Percentiles rank a stretch among this genome's conserved stretches.
Conservation (phyloP, 2,329 filamentous ascomycete species). For the Microdochium trichocladiopsis region DNA sequence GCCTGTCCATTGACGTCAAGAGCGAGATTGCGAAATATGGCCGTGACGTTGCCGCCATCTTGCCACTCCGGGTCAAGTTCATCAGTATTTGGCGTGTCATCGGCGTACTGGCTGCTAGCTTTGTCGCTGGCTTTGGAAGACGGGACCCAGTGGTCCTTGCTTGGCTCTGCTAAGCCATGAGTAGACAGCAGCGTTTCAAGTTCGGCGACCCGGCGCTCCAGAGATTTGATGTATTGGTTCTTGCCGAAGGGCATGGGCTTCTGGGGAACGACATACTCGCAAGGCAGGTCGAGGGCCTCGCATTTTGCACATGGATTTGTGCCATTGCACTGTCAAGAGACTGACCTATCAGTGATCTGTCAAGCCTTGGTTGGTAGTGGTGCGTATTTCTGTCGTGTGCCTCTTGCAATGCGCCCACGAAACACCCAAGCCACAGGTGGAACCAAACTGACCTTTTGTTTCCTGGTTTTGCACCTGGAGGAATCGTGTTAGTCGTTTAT, state of each 20-base stretch:
- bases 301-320: constrained; percentile 4
- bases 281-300: constrained; percentile 1
- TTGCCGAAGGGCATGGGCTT: constrained; percentile 7
- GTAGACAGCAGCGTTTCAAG: constrained; percentile 3
- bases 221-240: constrained; percentile 1
- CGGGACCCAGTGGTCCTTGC: constrained; percentile 2
- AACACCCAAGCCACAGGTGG: background rate
- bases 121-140: background rate
- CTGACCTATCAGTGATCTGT: too few species aligned
- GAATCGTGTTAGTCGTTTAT: background rate
- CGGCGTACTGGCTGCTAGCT: background rate
- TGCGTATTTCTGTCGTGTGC: background rate
- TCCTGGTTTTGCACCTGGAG: constrained; percentile 3
- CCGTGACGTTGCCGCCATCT: background rate
- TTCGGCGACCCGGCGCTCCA: constrained; percentile 4
- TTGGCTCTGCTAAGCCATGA: constrained; percentile 3
- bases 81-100: background rate
- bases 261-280: constrained; percentile 6
- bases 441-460: constrained; percentile 2
- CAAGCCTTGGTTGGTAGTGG: background rate
- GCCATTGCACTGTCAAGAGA: constrained; percentile 1
- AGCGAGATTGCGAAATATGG: background rate
- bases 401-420: background rate
- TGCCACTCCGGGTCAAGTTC: background rate
- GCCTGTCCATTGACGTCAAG: constrained; percentile 1